Conservation (phyloP, 2,329 filamentous ascomycete species). For the Beauveria asiatica region DNA sequence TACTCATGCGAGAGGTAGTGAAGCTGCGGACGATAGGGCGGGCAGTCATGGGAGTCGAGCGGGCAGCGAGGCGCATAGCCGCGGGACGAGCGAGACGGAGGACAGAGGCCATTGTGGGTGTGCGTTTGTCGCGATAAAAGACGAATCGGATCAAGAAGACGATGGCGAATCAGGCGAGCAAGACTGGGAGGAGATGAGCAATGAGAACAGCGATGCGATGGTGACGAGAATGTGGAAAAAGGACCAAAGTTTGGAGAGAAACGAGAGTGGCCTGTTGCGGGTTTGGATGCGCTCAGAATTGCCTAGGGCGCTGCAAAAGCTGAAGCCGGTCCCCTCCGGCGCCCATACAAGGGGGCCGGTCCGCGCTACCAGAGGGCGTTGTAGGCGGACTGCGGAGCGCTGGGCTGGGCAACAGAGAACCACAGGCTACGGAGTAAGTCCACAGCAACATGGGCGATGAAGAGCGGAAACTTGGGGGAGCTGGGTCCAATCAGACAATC, state of each 20-base stretch:
- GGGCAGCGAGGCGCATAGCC: slow-evolving; percentile 30
- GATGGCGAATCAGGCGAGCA: neutral
- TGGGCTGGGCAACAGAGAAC: neutral
- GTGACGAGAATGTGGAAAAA: neutral
- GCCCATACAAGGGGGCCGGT: neutral
- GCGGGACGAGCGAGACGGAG: slow-evolving; percentile 42
- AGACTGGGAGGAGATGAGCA: neutral
- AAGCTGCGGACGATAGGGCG: slow-evolving; percentile 34
- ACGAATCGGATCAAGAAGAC: slow-evolving; percentile 4
- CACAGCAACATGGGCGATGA: neutral
- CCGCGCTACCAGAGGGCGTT: neutral
- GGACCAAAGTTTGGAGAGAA: slow-evolving; percentile 6
- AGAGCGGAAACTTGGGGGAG: neutral
- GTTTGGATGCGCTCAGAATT: slow-evolving; percentile 1
- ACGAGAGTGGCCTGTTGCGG: slow-evolving; percentile 8
- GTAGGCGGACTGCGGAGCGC: neutral
- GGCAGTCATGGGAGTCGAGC: slow-evolving; percentile 22
- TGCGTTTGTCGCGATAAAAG: neutral
- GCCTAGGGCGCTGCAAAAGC: neutral
- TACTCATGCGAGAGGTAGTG: slow-evolving; percentile 32
- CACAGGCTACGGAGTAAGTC: too few species aligned
- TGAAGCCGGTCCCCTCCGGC: slow-evolving; percentile 7
- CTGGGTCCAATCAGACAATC: neutral
- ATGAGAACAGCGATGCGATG: neutral
- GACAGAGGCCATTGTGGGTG: slow-evolving; percentile 50